Conservation (phyloP, 1,284 basidiomycete species). For the Tilletia walkeri region DNA sequence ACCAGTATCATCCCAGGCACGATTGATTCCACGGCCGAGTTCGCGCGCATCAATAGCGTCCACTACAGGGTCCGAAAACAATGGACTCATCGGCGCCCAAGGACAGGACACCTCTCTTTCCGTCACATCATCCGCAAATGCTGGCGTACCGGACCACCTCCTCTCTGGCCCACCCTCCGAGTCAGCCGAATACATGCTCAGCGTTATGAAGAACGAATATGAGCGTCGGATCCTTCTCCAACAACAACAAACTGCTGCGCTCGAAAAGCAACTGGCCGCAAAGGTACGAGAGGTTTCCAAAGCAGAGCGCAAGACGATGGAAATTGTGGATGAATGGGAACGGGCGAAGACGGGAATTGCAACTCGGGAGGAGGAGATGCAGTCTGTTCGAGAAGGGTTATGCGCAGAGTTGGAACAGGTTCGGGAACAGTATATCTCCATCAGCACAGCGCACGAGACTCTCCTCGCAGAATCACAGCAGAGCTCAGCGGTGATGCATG, state of each 20-base stretch:
- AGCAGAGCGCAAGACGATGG: not conserved
- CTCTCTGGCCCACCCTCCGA: slow-evolving; percentile 15
- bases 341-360: not conserved
- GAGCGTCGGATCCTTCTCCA: not conserved
- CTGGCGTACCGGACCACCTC: not conserved
- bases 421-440: not conserved
- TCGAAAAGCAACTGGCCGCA: slow-evolving; percentile 1
- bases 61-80: not conserved
- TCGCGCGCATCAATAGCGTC: slow-evolving; percentile 11
- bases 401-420: not conserved
- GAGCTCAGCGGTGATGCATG: not conserved
- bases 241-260: not conserved
- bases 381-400: not conserved
- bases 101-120: not conserved
- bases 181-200: slow-evolving; percentile 14
- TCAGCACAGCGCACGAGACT: not conserved
- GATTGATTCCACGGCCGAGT: not conserved
- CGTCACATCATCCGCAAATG: not conserved
- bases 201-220: slow-evolving; percentile 9
- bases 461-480: not conserved
- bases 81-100: not conserved
- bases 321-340: slow-evolving; percentile 1
- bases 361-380: not conserved
- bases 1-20: no score
- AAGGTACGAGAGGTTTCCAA: slow-evolving; percentile 2